Evolutionary conservation across 305 asterid genomes (phyloP).

Genomic region (Fraxinus ornus): DNA sequence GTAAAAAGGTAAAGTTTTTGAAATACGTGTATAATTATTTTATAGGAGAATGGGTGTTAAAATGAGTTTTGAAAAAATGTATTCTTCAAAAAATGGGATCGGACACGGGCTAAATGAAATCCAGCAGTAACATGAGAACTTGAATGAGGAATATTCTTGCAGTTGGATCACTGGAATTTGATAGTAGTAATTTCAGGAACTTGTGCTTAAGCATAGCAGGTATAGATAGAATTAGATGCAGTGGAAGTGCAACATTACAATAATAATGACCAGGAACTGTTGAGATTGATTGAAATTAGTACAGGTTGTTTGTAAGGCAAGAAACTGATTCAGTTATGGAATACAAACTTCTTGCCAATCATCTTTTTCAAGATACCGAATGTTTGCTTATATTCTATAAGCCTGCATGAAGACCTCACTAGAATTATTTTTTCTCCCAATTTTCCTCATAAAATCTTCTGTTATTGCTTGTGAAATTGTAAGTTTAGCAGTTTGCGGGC

Average conservation of each 20-base stretch:
- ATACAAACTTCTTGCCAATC: neutral
- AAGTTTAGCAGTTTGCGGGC: neutral
- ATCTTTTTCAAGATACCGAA: neutral
- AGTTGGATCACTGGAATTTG: neutral
- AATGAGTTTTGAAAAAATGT: neutral
- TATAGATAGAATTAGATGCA: neutral
- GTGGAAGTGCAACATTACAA: neutral
- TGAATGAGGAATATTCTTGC: neutral
- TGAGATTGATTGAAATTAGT: neutral
- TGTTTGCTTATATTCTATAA: neutral
- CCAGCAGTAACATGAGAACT: neutral
- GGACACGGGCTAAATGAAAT: neutral
- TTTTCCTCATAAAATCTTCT: conserved; percentile 6
- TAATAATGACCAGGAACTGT: neutral
- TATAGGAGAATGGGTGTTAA: neutral
- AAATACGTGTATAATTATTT: neutral
- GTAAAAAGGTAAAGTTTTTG: neutral
- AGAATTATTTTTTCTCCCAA: neutral
- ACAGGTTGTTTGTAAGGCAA: neutral
- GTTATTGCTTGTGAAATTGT: conserved; percentile 6
- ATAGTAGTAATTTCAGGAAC: neutral
- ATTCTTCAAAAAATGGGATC: neutral
- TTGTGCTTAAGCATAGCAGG: neutral
- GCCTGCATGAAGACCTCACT: neutral
- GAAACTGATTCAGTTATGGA: neutral